These are phyloP conservation scores for Zygnema cylindricum DNA, from an alignment of 139 green algal genomes.

Conservation along the genomic window DNA sequence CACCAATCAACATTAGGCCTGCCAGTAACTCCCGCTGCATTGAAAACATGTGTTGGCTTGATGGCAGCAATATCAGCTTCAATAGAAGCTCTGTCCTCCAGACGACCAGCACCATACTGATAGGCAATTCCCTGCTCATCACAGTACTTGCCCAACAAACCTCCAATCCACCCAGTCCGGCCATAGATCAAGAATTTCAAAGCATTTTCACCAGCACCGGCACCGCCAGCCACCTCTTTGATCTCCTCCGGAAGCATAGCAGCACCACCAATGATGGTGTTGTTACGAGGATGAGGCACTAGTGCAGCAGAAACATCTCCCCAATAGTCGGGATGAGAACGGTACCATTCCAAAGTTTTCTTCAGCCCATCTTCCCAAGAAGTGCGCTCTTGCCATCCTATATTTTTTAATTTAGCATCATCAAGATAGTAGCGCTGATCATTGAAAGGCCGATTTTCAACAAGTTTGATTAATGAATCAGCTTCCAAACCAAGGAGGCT, in stretches of 20 bases:
- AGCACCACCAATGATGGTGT: neutral
- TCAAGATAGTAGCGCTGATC: conserved; percentile 92
- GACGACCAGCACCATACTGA: conserved; percentile 80
- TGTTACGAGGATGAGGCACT: conserved; percentile 44
- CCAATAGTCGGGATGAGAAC: conserved; percentile 78
- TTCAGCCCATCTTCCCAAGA: conserved; percentile 90
- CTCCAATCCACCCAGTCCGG: conserved; percentile 58
- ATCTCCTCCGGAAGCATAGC: neutral
- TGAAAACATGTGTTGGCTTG: conserved; percentile 94
- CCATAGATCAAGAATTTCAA: conserved; percentile 64
- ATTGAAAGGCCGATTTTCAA: conserved; percentile 69
- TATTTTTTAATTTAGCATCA: conserved; percentile 83
- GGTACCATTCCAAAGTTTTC: conserved; percentile 93
- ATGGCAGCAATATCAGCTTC: conserved; percentile 88
- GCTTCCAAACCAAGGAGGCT: conserved; percentile 69
- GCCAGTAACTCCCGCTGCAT: conserved; percentile 92
- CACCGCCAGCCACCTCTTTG: neutral
- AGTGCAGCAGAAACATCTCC: conserved; percentile 72
- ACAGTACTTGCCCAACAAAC: conserved; percentile 61
- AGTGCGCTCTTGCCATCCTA: conserved; percentile 91
- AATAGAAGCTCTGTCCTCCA: conserved; percentile 86
- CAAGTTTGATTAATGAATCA: conserved; percentile 64
- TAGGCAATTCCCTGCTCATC: conserved; percentile 76
- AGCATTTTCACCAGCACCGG: neutral
- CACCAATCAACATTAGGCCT: conserved; percentile 98